phyloP scores from a whole-genome alignment of 306 rosid genomes.

The Trifolium fragiferum region DNA sequence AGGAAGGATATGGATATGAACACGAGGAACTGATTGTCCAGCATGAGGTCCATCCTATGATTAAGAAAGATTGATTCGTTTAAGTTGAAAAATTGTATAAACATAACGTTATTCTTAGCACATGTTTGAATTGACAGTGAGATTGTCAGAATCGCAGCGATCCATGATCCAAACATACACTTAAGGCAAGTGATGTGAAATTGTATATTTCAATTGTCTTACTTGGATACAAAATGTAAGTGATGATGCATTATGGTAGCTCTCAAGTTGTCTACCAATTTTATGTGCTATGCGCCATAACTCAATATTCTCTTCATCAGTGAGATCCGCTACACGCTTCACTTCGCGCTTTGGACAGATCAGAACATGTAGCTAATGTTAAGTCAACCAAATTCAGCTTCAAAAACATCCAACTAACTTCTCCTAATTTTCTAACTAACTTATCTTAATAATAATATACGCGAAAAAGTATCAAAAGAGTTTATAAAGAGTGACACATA shows the following conservation, averaged over 20 bases:
- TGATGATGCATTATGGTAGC: constrained; percentile 79
- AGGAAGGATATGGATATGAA: constrained; percentile 86
- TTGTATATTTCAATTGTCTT: constrained; percentile 40
- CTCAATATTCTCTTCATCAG: constrained; percentile 69
- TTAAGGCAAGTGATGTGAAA: too few relatives aligned
- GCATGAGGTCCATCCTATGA: constrained; percentile 88
- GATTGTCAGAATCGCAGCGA: too few relatives aligned
- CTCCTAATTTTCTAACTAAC: too few relatives aligned
- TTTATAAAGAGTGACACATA: too few relatives aligned
- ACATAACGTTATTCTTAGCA: background rate
- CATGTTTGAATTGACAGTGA: background rate
- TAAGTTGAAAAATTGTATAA: constrained; percentile 17
- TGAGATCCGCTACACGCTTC: constrained; percentile 84
- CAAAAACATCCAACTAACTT: background rate
- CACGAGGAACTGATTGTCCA: constrained; percentile 89
- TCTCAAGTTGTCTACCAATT: constrained; percentile 77
- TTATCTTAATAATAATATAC: too few relatives aligned
- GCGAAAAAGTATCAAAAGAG: too few relatives aligned
- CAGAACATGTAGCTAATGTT: constrained; percentile 79
- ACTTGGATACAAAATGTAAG: constrained; percentile 84
- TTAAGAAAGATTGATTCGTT: constrained; percentile 38
- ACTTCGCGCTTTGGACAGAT: constrained; percentile 88
- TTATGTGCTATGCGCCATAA: constrained; percentile 86
- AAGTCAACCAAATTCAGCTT: constrained; percentile 52
- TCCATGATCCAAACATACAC: too few relatives aligned